Base-by-base conservation (phyloP, 345 rosid genomes). In the Tarenaya hassleriana region DNA sequence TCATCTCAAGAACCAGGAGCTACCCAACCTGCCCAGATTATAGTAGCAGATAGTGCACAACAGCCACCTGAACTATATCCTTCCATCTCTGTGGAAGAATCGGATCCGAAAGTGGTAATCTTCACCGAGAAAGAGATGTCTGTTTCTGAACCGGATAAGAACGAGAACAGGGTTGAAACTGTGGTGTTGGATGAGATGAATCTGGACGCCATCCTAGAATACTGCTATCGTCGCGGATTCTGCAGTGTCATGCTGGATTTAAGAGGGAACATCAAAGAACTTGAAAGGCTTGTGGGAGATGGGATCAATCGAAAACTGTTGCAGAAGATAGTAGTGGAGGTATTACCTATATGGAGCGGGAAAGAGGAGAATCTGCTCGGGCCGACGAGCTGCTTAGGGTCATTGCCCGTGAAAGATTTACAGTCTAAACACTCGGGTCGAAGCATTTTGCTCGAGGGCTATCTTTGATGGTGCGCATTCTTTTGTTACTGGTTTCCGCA, bases 201-300 rank as follows among this genome's bases (percentile, higher is more conserved):
- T 24, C 53, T 82, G 77, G 55, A 55, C 49, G 71, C 59, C 14
- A 76, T 87, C 55, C 60, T 81, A 52, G 80, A 76, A 19, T 69
- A 82, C 31, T 82, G 89, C 61, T 68, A 67, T 47, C 7, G 7
- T 7, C 66, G 12, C 27, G 92, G 96, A 29, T 56, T 79, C 7
- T 77, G 81, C 53, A 91, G 77, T 47, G 71, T 84, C 37, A 57
- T 79, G 68, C 31, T 91, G 67, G 95, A 82, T 72, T 53, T 76
- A 64, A 77, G 83, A 52, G 89, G 92, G 19, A 41, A 57, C 41
- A 16, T 63, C 4, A 46, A 34, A 40, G 81, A 80, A 40, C 72
- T 82, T 57, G 77, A 50, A 56, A 76, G 52, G 60, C 86, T 87
- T 58, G 39, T 91, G 3, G 61, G 48, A 53, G 81, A 77, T 29